phyloP scores from a whole-genome alignment of 345 rosid species.

The Citrus australasica region DNA sequence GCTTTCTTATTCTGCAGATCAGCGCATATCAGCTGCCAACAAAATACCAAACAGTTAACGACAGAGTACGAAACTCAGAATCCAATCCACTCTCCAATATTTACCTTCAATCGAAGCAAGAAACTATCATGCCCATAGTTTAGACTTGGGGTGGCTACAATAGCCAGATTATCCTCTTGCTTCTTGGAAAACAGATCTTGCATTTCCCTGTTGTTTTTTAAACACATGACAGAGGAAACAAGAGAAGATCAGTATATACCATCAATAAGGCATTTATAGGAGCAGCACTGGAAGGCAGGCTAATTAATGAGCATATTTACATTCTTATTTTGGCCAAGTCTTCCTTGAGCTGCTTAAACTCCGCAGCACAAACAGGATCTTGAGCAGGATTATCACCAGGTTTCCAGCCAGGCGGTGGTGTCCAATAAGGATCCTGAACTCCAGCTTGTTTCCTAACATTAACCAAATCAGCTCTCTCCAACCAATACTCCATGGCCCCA shows the following conservation, averaged over 20 bases:
- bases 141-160: constrained; percentile 39
- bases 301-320: constrained; percentile 22
- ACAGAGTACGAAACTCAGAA: background rate
- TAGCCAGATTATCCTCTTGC: constrained; percentile 38
- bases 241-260: background rate
- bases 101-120: constrained; percentile 53
- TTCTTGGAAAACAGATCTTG: constrained; percentile 43
- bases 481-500: constrained; percentile 97
- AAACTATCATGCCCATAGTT: constrained; percentile 35
- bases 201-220: constrained; percentile 30
- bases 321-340: constrained; percentile 34
- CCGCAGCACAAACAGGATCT: constrained; percentile 73
- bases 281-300: background rate
- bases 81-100: background rate
- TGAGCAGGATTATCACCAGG: constrained; percentile 77
- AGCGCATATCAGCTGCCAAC: constrained; percentile 46
- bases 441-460: constrained; percentile 76
- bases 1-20: constrained; percentile 56
- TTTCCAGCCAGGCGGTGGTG: constrained; percentile 91
- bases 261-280: background rate
- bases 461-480: constrained; percentile 72
- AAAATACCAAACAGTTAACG: background rate
- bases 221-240: background rate
- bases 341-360: constrained; percentile 53
- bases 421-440: constrained; percentile 88